These are phyloP conservation scores for Durusdinium trenchii DNA, from an alignment of 73 alveolate genomes.

Conservation along the genomic window DNA sequence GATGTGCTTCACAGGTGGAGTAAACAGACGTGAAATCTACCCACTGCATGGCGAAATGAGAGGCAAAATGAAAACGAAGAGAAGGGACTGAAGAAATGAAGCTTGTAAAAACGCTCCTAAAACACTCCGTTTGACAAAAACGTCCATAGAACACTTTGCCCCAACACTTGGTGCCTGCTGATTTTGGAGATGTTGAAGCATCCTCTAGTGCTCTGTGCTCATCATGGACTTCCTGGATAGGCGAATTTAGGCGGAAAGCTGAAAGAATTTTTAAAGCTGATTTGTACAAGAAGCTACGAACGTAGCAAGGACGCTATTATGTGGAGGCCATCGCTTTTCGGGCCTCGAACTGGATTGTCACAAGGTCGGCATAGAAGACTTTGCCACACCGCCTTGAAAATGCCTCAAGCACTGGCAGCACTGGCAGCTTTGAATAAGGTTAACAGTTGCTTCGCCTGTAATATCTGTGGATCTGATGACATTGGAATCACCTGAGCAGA, in stretches of 20 bases:
- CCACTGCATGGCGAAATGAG: too few relatives aligned
- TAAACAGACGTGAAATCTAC: too few relatives aligned
- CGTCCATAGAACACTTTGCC: background rate
- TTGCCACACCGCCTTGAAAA: constrained; percentile 61
- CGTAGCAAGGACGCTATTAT: background rate
- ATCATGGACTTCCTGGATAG: background rate
- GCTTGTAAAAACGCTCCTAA: background rate
- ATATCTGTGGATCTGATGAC: constrained; percentile 29
- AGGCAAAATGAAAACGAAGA: too few relatives aligned
- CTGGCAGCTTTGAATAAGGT: background rate
- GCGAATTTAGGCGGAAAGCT: background rate
- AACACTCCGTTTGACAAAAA: background rate
- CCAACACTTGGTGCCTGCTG: background rate
- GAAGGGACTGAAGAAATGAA: too few relatives aligned
- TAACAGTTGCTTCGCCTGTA: background rate
- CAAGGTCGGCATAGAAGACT: constrained; percentile 57
- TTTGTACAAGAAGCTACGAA: background rate
- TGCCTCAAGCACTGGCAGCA: constrained; percentile 38
- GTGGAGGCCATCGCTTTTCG: too few relatives aligned
- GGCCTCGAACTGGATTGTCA: constrained; percentile 72
- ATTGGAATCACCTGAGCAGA: too few relatives aligned
- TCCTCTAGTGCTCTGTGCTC: constrained; percentile 34
- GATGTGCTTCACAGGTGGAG: too few relatives aligned
- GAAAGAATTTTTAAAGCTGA: background rate
- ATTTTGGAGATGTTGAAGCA: constrained; percentile 43